These are phyloP conservation scores for Aspergillus ruber DNA, from an alignment of 2,329 filamentous ascomycete species.

Conservation along the genomic window DNA sequence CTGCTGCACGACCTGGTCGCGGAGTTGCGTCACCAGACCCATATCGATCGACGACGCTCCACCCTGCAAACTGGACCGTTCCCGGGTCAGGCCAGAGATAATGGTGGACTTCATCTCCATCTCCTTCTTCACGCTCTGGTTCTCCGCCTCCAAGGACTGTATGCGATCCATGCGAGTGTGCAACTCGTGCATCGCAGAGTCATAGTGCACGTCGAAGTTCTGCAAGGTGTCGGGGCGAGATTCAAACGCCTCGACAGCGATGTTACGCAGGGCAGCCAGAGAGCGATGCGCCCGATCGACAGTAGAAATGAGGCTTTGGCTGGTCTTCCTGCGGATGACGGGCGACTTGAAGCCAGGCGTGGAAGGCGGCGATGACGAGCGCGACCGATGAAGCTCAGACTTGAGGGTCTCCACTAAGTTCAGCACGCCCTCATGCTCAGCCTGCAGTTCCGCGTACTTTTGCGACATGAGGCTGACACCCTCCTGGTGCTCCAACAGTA, in stretches of 20 bases:
- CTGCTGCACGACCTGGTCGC: slow-evolving; percentile 79
- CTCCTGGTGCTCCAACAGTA: slow-evolving; percentile 70
- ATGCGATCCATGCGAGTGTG: slow-evolving; percentile 82
- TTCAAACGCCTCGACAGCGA: slow-evolving; percentile 82
- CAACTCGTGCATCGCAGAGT: slow-evolving; percentile 86
- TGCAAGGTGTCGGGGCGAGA: slow-evolving; percentile 76
- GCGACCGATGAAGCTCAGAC: slow-evolving; percentile 74
- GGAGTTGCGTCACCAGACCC: slow-evolving; percentile 77
- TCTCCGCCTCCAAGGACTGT: slow-evolving; percentile 79
- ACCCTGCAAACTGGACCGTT: slow-evolving; percentile 80
- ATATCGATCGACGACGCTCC: slow-evolving; percentile 74
- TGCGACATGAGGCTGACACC: slow-evolving; percentile 66
- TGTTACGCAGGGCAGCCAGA: slow-evolving; percentile 79
- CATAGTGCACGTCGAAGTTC: slow-evolving; percentile 86
- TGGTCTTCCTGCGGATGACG: slow-evolving; percentile 89
- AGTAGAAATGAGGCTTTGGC: slow-evolving; percentile 70
- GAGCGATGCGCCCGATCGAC: slow-evolving; percentile 89
- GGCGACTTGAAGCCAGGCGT: slow-evolving; percentile 45
- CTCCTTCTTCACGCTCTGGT: slow-evolving; percentile 79
- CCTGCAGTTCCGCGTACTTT: slow-evolving; percentile 76
- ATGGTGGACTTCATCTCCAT: slow-evolving; percentile 97
- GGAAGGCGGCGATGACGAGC: slow-evolving; percentile 52
- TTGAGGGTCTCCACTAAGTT: slow-evolving; percentile 88
- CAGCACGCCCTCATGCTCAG: slow-evolving; percentile 72
- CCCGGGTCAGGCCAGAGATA: slow-evolving; percentile 86